These are phyloP conservation scores for Davidsoniella virescens DNA, from an alignment of 2,329 filamentous ascomycete genomes.

Conservation along the genomic window DNA sequence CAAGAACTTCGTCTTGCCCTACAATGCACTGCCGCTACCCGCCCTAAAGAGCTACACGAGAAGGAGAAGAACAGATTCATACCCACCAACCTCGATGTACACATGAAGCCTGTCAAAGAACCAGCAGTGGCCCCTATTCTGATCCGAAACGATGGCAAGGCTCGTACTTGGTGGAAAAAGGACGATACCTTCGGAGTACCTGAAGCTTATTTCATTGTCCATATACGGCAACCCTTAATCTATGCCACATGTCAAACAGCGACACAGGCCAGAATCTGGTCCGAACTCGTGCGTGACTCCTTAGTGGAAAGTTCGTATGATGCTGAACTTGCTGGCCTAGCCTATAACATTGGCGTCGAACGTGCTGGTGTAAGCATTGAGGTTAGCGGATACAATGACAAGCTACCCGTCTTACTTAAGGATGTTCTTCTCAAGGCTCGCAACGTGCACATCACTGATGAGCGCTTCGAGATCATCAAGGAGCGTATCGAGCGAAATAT, in stretches of 20 bases:
- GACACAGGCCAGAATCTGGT: slow-evolving; percentile 65
- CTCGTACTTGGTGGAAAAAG: slow-evolving; percentile 93
- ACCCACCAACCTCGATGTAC: slow-evolving; percentile 79
- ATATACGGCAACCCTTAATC: slow-evolving; percentile 63
- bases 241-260: slow-evolving; percentile 61
- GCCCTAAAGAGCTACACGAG: slow-evolving; percentile 60
- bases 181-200: slow-evolving; percentile 98
- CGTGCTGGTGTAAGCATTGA: slow-evolving; percentile 60
- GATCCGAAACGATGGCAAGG: slow-evolving; percentile 65
- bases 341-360: slow-evolving; percentile 63
- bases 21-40: slow-evolving; percentile 36
- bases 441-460: slow-evolving; percentile 68
- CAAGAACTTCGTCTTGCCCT: slow-evolving; percentile 51
- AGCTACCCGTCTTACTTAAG: slow-evolving; percentile 76
- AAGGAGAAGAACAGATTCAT: slow-evolving; percentile 94
- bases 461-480: slow-evolving; percentile 81
- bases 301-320: slow-evolving; percentile 91
- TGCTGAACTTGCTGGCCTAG: slow-evolving; percentile 77
- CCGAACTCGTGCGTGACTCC: slow-evolving; percentile 73
- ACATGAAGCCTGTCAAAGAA: slow-evolving; percentile 76
- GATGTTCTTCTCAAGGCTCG: slow-evolving; percentile 75
- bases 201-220: slow-evolving; percentile 74
- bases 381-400: slow-evolving; percentile 89
- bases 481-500: slow-evolving; percentile 63
- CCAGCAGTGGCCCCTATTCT: slow-evolving; percentile 61